Conservation (phyloP, 2,329 filamentous ascomycete genomes). For the Chaetomium sp. region DNA sequence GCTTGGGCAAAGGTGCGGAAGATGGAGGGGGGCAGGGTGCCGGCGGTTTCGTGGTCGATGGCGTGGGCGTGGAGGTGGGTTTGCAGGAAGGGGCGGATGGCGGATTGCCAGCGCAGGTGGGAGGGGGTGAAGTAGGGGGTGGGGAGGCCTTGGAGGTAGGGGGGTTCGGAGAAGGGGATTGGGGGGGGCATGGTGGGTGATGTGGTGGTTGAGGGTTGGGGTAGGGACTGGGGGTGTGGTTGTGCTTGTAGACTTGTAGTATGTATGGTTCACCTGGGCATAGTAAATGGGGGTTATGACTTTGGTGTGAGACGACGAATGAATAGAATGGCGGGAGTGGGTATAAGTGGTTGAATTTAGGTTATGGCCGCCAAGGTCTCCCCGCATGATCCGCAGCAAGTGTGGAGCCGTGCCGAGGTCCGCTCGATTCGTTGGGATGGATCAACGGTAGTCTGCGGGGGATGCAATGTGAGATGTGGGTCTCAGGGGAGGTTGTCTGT, state of each 20-base stretch:
- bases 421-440: not conserved
- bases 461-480: not conserved
- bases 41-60: conserved; percentile 69
- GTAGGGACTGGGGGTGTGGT: no score
- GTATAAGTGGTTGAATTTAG: not conserved
- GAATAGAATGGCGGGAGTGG: not conserved
- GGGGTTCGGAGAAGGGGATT: not conserved
- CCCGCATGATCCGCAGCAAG: not conserved
- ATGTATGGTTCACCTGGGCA: not conserved
- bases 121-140: not conserved
- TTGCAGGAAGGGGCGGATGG: conserved; percentile 66
- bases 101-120: conserved; percentile 59
- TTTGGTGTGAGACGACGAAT: conserved; percentile 52
- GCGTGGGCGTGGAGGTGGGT: conserved; percentile 64
- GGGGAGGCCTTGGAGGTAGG: not conserved
- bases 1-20: conserved; percentile 65
- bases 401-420: not conserved
- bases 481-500: not conserved
- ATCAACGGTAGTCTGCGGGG: not conserved
- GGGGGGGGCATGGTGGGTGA: not conserved
- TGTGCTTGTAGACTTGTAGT: no score
- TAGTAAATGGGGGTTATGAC: conserved; percentile 23
- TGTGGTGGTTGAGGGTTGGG: no score
- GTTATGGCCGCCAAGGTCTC: not conserved
- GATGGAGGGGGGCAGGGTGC: conserved; percentile 64